These are phyloP conservation scores for Bruguiera sexangula DNA, from an alignment of 345 rosid genomes.

Conservation along the genomic window DNA sequence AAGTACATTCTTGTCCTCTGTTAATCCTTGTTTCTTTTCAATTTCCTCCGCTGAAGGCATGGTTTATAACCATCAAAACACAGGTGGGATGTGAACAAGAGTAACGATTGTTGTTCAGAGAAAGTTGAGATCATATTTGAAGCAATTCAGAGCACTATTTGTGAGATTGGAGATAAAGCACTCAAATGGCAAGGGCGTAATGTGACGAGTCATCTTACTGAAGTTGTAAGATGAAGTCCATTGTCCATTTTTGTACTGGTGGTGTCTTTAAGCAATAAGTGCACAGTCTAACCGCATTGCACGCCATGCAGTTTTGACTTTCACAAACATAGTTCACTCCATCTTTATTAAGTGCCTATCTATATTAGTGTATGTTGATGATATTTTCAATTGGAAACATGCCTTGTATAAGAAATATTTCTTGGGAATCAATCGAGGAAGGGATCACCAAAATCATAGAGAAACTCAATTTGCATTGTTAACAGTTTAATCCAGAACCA, in stretches of 20 bases:
- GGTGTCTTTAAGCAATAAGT: neutral
- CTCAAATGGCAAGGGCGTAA: conserved; percentile 56
- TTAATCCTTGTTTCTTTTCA: conserved; percentile 7
- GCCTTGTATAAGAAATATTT: too few species aligned
- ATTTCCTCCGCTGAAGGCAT: conserved; percentile 16
- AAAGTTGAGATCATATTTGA: conserved; percentile 72
- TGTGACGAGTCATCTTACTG: conserved; percentile 46
- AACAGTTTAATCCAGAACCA: neutral
- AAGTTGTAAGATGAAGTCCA: conserved; percentile 42
- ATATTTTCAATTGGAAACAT: too few species aligned
- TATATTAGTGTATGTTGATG: neutral
- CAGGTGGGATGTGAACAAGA: conserved; percentile 65
- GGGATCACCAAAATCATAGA: neutral
- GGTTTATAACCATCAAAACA: conserved; percentile 10
- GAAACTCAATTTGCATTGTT: neutral
- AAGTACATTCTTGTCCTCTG: conserved; percentile 36
- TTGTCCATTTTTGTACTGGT: neutral
- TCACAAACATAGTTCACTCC: neutral
- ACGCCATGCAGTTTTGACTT: neutral
- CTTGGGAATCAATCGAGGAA: neutral
- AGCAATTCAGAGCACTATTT: conserved; percentile 59
- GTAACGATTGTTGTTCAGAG: conserved; percentile 56
- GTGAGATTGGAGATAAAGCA: conserved; percentile 69
- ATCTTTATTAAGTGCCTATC: neutral
- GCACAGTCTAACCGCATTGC: neutral